phyloP scores from a whole-genome alignment of 805 yeast genomes.

The Kuraishia cidri region DNA sequence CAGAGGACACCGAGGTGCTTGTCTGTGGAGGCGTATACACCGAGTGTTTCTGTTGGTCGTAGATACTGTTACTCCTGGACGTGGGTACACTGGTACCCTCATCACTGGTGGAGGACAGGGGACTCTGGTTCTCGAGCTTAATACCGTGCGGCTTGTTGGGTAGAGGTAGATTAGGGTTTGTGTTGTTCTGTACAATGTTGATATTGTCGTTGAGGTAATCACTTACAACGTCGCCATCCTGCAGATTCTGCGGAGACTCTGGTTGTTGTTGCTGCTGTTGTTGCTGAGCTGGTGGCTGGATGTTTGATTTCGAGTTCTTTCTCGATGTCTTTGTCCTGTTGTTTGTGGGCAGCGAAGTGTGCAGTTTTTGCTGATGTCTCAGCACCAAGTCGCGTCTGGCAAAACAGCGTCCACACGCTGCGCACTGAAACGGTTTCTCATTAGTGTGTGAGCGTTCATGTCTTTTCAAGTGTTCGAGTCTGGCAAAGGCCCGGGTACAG shows the following conservation, averaged over 20 bases:
- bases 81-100: no score
- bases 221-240: conserved; percentile 18
- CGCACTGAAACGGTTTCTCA: conserved; percentile 94
- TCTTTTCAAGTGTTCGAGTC: conserved; percentile 88
- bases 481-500: conserved; percentile 93
- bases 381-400: conserved; percentile 84
- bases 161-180: conserved; percentile 38
- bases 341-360: conserved; percentile 40
- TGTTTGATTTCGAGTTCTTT: conserved; percentile 16
- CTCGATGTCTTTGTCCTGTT: conserved; percentile 21
- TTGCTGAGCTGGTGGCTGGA: conserved; percentile 7
- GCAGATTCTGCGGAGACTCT: conserved; percentile 7
- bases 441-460: conserved; percentile 93
- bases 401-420: conserved; percentile 92
- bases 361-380: conserved; percentile 92
- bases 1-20: no score
- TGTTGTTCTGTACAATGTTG: conserved; percentile 42
- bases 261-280: no score
- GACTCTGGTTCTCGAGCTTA: no score
- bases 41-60: no score
- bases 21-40: no score
- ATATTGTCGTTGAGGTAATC: conserved; percentile 37
- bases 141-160: no score
- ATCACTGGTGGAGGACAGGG: no score
- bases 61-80: no score